Evolutionary conservation across 345 rosid species (phyloP), one percentile per base, ranked within the genome.

Genomic region (Nephelium lappaceum): DNA sequence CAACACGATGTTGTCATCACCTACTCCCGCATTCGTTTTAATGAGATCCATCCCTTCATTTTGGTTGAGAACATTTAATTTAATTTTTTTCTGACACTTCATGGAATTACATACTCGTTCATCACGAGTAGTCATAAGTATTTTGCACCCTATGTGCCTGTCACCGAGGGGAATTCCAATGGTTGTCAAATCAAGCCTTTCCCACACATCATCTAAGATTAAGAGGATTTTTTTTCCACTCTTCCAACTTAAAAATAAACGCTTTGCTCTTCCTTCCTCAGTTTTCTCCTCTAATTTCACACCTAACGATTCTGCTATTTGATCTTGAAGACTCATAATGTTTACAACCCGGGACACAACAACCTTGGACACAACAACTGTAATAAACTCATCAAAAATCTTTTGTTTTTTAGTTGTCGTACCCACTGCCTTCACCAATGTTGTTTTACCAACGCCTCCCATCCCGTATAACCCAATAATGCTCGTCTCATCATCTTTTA

Each of bases 191-290:
- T 79, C 69, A 15, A 83, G 62, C 5, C 9, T 12, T 0, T 8
- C n/a, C 83, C 85, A 83, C 2, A 83, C 14, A 27, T 83, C 78
- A 42, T 83, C 85, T 19, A 83, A 23, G 18, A 83, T 75, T 58
- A 83, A 41, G 12, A 79, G 80, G 11, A 79, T 36, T 69, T 62
- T 72, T 21, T 79, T 49, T 23, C 61, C 75, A 0, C 2, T 49
- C 11, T 8, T 74, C 49, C 78, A 74, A 23, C 72, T 27, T 0
- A 55, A 16, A 23, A 18, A 1, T 14, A 82, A 38, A 5, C 67
- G 73, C 4, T 27, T 12, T 15, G 80, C 82, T 70, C 85, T 75
- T 65, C 19, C 69, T 0, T 1, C 5, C 2, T 12, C 57, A 8
- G 9, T 27, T n/a, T 71, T 25, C 68, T 69, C 80, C 0, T 61